Evolutionary conservation across 2,329 filamentous ascomycete genomes (phyloP).

Genomic region (Mycocentrospora acerina): DNA sequence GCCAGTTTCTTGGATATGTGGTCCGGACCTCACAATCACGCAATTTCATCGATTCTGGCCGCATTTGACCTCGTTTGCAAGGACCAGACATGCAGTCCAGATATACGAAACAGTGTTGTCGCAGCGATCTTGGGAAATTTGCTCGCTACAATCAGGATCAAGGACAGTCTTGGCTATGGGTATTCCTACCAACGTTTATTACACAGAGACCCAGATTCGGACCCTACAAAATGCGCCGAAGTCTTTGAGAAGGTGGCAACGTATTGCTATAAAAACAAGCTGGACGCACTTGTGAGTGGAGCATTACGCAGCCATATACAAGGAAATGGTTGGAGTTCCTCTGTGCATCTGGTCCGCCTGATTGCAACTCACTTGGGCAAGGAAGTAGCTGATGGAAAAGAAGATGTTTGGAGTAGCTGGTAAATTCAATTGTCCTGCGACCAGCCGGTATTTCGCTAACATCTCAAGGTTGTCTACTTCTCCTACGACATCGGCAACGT

Average conservation of each 20-base stretch:
- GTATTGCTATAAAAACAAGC: neutral
- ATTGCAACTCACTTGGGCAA: neutral
- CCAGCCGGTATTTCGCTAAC: no score
- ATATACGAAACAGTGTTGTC: no score
- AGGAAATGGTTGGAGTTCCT: neutral
- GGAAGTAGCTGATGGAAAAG: neutral
- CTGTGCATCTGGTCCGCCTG: neutral
- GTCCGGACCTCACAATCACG: neutral
- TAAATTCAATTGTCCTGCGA: neutral
- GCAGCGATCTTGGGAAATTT: no score
- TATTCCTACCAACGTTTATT: no score
- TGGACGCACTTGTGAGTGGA: neutral
- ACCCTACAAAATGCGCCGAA: neutral
- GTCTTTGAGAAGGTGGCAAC: neutral
- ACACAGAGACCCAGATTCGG: no score
- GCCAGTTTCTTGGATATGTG: neutral
- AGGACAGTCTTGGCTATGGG: neutral
- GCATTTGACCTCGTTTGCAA: slow-evolving; percentile 1
- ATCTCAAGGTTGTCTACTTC: neutral
- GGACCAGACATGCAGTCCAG: neutral
- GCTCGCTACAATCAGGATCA: neutral
- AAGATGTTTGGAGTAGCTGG: neutral
- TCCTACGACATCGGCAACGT: neutral
- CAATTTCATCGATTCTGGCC: neutral
- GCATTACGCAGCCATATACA: neutral